These are phyloP conservation scores for Chrysanthemum makinoi DNA, from an alignment of 129 eudicot species.

Conservation along the genomic window DNA sequence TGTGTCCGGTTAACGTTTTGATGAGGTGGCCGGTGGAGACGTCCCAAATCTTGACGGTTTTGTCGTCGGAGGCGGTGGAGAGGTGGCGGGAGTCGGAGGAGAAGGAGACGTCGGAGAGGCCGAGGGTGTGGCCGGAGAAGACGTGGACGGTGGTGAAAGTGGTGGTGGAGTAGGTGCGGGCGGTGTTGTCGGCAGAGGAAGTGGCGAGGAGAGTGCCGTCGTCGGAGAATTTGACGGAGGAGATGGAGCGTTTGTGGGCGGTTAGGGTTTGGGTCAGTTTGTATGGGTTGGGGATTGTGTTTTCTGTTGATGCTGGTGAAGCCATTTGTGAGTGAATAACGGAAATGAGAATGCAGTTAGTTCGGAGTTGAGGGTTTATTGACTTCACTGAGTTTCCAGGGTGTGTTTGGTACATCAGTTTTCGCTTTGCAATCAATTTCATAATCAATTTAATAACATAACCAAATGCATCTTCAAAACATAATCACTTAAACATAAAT, in stretches of 20 bases:
- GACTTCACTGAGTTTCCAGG: too few relatives aligned
- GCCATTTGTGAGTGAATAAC: constrained; percentile 31
- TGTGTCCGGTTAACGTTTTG: constrained; percentile 81
- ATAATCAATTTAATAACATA: too few relatives aligned
- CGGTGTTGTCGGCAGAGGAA: constrained; percentile 86
- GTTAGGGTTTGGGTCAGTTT: constrained; percentile 67
- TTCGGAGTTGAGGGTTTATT: too few relatives aligned
- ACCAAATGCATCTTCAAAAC: too few relatives aligned
- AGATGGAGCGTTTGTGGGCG: constrained; percentile 80
- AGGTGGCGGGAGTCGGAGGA: constrained; percentile 79
- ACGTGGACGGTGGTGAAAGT: constrained; percentile 37
- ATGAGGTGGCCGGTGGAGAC: constrained; percentile 51
- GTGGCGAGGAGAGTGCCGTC: constrained; percentile 85
- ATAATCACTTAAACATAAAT: too few relatives aligned
- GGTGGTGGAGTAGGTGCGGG: constrained; percentile 56
- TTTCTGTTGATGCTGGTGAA: constrained; percentile 26
- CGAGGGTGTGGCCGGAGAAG: constrained; percentile 71
- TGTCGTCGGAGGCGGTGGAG: constrained; percentile 96
- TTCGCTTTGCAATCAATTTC: too few relatives aligned
- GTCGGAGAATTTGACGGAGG: constrained; percentile 87
- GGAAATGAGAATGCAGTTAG: too few relatives aligned
- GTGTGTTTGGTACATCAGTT: too few relatives aligned
- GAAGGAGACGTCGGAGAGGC: constrained; percentile 89
- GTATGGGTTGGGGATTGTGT: constrained; percentile 56
- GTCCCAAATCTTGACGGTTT: constrained; percentile 76